Evolutionary conservation across 2,329 filamentous ascomycete species (phyloP), one percentile per base, ranked within the genome.

Genomic region (Shiraia sp.): DNA sequence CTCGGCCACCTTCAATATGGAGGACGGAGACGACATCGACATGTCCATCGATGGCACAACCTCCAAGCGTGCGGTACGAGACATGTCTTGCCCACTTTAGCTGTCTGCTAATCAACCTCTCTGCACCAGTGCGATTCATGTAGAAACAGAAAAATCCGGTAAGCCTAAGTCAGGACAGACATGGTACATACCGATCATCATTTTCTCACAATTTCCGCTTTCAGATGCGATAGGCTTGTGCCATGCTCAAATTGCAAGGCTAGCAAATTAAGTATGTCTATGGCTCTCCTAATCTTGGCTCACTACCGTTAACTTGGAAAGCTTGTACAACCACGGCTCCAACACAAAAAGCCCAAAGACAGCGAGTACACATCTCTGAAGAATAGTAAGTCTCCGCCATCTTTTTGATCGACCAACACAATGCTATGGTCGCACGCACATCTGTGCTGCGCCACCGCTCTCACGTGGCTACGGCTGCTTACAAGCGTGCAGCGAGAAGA

Each of bases 401-500:
- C 29, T 13, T 13, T 14, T 10, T n/a, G n/a, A n/a, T 2, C 15
- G 7, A 15, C 16, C n/a, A 5, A 10, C 8, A 2, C 10, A 13
- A 22, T 2, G 9, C n/a, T 7, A 12, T 16, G 13, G 7, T 12
- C 17, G 10, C 36, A 17, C 3, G 24, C 23, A 12, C 14, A 10
- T 13, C 23, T 7, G 15, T 6, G 10, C 23, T 26, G 26, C 8
- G 19, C 19, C 23, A n/a, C 6, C 3, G 6, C 26, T 16, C 10
- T 2, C n/a, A n/a, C 26, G 32, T 12, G n/a, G 24, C n/a, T 19
- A 6, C 12, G 6, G 33, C 17, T 10, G 19, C 49, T 59, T 30
- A 59, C 36, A 32, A 12, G 5, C 7, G 2, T 8, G 3, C 28
- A 78, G 75, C 59, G 77, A 80, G 55, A 74, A 69, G 53, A 78